Conservation (phyloP, 768 basidiomycete genomes). For the Leccinellum albellum region DNA sequence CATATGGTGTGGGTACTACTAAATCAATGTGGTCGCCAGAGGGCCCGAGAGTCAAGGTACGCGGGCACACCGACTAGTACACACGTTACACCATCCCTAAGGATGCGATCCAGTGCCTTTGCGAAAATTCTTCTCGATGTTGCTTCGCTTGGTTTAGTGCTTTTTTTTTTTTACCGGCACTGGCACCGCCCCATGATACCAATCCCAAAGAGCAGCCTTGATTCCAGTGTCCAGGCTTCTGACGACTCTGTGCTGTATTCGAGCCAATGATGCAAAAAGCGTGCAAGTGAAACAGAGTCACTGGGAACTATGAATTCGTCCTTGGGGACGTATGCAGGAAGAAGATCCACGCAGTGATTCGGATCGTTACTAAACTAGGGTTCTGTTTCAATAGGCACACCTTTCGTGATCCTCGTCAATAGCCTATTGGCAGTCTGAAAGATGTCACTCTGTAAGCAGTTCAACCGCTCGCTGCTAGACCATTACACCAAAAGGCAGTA, state of each 20-base stretch:
- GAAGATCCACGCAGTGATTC: no score
- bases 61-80: constrained; percentile 29
- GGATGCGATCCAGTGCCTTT: no score
- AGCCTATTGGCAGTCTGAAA: neutral
- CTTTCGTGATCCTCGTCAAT: constrained; percentile 4
- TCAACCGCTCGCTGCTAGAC: neutral
- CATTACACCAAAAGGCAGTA: neutral
- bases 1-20: constrained; percentile 32
- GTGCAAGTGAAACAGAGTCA: constrained; percentile 15
- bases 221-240: neutral
- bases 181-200: no score
- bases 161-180: no score
- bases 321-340: constrained; percentile 20
- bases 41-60: constrained; percentile 19
- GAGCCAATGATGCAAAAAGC: constrained; percentile 11
- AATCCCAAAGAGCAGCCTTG: no score
- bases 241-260: constrained; percentile 27
- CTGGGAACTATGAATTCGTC: constrained; percentile 18
- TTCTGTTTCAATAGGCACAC: constrained; percentile 27
- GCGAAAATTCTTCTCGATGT: no score
- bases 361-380: constrained; percentile 25
- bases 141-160: no score
- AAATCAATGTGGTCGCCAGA: constrained; percentile 37
- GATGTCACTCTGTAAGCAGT: neutral
- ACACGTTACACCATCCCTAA: constrained; percentile 14